Conservation (phyloP, 371 early-diverging fungal genomes). For the Amoeboaphelidium occidentale region DNA sequence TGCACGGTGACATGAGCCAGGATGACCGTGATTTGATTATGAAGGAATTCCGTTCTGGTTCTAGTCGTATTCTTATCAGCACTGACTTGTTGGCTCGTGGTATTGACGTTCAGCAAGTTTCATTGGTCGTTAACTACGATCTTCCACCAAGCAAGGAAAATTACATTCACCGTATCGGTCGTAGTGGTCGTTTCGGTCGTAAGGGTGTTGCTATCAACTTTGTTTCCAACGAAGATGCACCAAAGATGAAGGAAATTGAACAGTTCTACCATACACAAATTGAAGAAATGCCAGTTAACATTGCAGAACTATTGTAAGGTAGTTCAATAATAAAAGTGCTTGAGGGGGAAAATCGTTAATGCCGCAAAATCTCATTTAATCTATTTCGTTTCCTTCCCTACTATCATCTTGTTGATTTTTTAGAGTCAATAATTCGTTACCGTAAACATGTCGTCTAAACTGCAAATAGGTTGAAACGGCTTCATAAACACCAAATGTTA, state of each 20-base stretch:
- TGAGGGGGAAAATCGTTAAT: no score
- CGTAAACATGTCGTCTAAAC: no score
- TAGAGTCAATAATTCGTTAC: no score
- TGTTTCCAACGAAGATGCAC: slow-evolving; percentile 67
- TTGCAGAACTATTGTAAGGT: slow-evolving; percentile 4
- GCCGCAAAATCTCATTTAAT: no score
- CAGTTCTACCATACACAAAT: slow-evolving; percentile 83
- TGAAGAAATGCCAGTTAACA: slow-evolving; percentile 83
- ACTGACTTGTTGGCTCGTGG: slow-evolving; percentile 93
- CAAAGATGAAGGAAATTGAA: slow-evolving; percentile 69
- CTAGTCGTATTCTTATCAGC: slow-evolving; percentile 69
- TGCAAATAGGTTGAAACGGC: slow-evolving; percentile 42
- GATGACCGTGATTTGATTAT: slow-evolving; percentile 87
- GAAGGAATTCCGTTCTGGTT: slow-evolving; percentile 81
- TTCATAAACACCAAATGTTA: slow-evolving; percentile 89
- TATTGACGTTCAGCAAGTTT: slow-evolving; percentile 94
- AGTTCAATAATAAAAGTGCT: no score
- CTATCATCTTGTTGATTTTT: no score
- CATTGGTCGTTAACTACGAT: slow-evolving; percentile 90
- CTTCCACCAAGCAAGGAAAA: slow-evolving; percentile 77
- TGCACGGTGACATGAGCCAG: slow-evolving; percentile 97
- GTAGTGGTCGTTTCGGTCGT: slow-evolving; percentile 91
- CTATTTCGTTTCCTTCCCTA: no score
- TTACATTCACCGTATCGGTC: slow-evolving; percentile 88
- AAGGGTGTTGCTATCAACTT: slow-evolving; percentile 97